Evolutionary conservation across 1,139 yeast genomes (phyloP).

Genomic region (Pichia sp.): DNA sequence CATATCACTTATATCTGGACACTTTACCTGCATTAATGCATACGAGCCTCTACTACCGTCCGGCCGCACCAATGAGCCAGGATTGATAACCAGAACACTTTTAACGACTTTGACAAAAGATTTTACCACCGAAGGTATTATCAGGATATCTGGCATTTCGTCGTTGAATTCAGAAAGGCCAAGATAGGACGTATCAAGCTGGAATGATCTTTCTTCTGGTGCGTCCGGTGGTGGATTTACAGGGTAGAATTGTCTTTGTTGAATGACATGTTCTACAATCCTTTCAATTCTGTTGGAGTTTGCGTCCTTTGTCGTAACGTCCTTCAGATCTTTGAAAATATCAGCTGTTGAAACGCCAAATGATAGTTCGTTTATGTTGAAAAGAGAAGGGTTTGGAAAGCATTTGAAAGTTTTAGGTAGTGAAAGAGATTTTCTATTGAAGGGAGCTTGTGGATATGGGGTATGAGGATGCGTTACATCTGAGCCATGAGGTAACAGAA

Average conservation of each 20-base stretch:
- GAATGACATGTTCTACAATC: constrained; percentile 62
- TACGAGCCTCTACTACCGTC: constrained; percentile 60
- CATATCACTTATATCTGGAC: constrained; percentile 42
- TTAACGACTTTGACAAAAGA: constrained; percentile 70
- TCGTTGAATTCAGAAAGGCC: constrained; percentile 76
- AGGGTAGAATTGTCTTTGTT: constrained; percentile 84
- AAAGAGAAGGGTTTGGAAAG: constrained; percentile 82
- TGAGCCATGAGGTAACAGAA: constrained; percentile 68
- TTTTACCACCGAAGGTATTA: constrained; percentile 73
- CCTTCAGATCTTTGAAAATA: constrained; percentile 66
- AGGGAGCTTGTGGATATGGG: constrained; percentile 83
- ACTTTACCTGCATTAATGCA: constrained; percentile 51
- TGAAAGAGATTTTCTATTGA: constrained; percentile 59
- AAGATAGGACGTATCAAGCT: constrained; percentile 48
- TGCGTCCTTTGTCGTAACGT: constrained; percentile 40
- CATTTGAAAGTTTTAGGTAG: constrained; percentile 71
- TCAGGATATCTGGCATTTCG: constrained; percentile 73
- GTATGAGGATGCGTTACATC: constrained; percentile 72
- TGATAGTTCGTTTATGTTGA: constrained; percentile 70
- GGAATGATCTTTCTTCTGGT: constrained; percentile 44
- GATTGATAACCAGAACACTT: constrained; percentile 78
- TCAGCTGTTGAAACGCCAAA: constrained; percentile 78
- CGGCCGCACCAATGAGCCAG: constrained; percentile 66
- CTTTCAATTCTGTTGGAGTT: constrained; percentile 58
- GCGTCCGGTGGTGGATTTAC: constrained; percentile 71